A percentile compares a stretch with the other conserved stretches of the same genome.
phyloP scores from a whole-genome alignment of 768 basidiomycete species.

The Kwoniella bestiolae region DNA sequence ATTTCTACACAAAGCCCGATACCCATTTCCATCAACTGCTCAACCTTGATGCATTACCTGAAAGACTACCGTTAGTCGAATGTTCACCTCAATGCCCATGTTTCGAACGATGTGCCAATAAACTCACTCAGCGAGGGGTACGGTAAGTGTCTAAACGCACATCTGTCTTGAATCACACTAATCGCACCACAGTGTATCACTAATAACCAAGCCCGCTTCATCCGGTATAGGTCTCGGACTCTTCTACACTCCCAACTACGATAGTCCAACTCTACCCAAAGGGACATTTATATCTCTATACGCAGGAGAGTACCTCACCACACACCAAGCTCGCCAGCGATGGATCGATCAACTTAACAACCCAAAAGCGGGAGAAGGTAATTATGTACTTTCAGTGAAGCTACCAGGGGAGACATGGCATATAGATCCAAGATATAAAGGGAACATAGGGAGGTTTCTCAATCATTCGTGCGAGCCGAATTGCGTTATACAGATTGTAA shows the following conservation, averaged over 20 bases:
- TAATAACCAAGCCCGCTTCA: constrained; percentile 16
- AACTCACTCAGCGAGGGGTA: constrained; percentile 47
- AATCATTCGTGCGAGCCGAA: constrained; percentile 58
- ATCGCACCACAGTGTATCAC: constrained; percentile 13
- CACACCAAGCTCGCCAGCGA: constrained; percentile 38
- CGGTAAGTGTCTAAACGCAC: constrained; percentile 29
- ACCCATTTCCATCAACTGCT: constrained; percentile 13
- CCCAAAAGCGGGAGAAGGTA: constrained; percentile 33
- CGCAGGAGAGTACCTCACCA: constrained; percentile 54
- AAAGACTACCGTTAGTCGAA: constrained; percentile 53
- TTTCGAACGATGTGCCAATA: constrained; percentile 35
- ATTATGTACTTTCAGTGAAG: constrained; percentile 54
- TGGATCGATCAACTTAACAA: constrained; percentile 19
- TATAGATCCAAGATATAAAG: constrained; percentile 52
- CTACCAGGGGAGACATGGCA: constrained; percentile 36
- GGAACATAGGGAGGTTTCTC: constrained; percentile 54
- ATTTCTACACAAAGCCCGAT: constrained; percentile 35
- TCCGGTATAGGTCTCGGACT: constrained; percentile 45
- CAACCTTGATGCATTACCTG: constrained; percentile 49
- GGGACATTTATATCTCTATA: constrained; percentile 56
- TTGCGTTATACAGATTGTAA: constrained; percentile 51
- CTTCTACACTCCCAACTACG: constrained; percentile 32
- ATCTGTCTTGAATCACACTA: neutral
- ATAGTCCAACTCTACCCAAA: constrained; percentile 8
- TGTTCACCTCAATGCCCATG: constrained; percentile 51